A percentile compares a stretch with the other conserved stretches of the same genome.
Conservation (phyloP, 1,284 basidiomycete species). For the Ceratobasidium sp. region DNA sequence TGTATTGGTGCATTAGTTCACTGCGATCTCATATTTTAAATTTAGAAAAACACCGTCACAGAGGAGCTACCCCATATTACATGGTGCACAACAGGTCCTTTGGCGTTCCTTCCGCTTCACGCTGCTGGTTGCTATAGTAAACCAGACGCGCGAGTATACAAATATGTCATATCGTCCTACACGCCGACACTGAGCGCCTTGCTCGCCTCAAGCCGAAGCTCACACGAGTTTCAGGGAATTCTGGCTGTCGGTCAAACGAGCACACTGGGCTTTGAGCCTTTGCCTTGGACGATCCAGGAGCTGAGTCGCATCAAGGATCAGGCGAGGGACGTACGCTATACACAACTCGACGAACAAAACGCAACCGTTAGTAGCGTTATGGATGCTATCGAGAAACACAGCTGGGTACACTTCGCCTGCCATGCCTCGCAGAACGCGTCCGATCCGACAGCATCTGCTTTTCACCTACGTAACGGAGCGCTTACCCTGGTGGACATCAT, state of each 20-base stretch:
- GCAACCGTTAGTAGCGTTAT: too few species aligned
- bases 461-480: too few species aligned
- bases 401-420: too few species aligned
- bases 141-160: background rate
- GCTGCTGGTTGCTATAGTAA: background rate
- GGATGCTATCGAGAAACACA: too few species aligned
- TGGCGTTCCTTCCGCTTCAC: constrained; percentile 2
- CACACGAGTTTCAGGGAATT: background rate
- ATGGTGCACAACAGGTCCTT: background rate
- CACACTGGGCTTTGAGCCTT: too few species aligned
- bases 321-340: too few species aligned
- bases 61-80: background rate
- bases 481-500: too few species aligned
- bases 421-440: too few species aligned
- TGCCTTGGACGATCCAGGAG: background rate
- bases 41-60: background rate
- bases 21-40: background rate
- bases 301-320: background rate
- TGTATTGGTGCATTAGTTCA: background rate
- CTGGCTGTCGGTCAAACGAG: background rate
- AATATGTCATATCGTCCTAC: background rate
- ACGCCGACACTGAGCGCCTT: background rate
- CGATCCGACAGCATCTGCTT: too few species aligned
- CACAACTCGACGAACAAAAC: too few species aligned
- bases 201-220: background rate